phyloP scores from a whole-genome alignment of 805 yeast genomes.

The Starmerella roubikii region DNA sequence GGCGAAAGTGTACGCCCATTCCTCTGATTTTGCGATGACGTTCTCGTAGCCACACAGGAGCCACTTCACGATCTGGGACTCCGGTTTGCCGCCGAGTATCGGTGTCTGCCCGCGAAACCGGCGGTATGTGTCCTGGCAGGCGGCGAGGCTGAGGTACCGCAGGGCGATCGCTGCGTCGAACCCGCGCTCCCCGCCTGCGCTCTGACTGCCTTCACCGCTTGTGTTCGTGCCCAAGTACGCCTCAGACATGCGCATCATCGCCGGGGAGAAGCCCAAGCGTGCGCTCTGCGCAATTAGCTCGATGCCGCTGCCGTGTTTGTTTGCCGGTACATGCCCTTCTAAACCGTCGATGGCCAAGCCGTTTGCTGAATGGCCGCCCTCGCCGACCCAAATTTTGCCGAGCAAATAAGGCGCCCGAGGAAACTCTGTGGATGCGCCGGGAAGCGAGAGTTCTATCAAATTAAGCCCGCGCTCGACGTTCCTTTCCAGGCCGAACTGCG shows the following conservation, averaged over 20 bases:
- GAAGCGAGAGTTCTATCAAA: constrained; percentile 22
- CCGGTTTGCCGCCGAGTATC: constrained; percentile 25
- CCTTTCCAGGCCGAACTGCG: constrained; percentile 17
- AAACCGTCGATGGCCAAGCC: constrained; percentile 4
- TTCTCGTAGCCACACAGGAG: constrained; percentile 54
- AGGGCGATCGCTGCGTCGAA: constrained; percentile 25
- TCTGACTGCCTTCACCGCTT: background rate
- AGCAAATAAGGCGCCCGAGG: constrained; percentile 29
- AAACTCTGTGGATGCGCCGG: constrained; percentile 27
- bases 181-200: constrained; percentile 14
- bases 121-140: constrained; percentile 26
- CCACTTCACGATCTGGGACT: constrained; percentile 39
- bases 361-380: constrained; percentile 23
- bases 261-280: constrained; percentile 27
- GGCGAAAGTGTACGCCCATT: constrained; percentile 58
- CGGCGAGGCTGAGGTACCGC: constrained; percentile 26
- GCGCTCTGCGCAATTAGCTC: constrained; percentile 27
- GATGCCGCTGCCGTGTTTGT: constrained; percentile 18
- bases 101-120: constrained; percentile 13
- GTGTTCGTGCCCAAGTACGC: constrained; percentile 23
- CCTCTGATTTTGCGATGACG: constrained; percentile 40
- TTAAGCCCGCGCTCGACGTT: constrained; percentile 20
- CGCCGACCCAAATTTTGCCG: constrained; percentile 28
- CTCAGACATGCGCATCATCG: constrained; percentile 27
- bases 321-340: background rate